Evolutionary conservation across 179 eudicot species (phyloP).

Genomic region (Carnegiea gigantea): DNA sequence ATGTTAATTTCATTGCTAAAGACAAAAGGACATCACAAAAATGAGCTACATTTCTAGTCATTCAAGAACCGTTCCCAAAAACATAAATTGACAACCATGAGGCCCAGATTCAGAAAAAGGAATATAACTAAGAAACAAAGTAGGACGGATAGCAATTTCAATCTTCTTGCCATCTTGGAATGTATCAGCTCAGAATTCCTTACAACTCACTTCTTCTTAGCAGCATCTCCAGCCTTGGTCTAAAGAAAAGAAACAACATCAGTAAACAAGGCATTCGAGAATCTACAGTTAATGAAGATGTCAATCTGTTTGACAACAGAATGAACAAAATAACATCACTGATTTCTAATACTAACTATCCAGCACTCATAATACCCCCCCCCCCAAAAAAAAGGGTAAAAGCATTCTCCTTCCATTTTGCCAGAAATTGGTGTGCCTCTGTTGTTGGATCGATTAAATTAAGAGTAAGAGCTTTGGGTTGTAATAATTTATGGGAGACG

Average conservation of each 20-base stretch:
- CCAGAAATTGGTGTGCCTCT: too few relatives aligned
- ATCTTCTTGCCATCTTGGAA: neutral
- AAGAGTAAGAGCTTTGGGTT: too few relatives aligned
- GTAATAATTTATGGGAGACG: neutral
- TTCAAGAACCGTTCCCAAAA: neutral
- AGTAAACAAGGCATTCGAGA: neutral
- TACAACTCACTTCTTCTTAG: conserved; percentile 50
- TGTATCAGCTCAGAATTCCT: neutral
- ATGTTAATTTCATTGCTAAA: neutral
- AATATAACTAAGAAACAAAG: neutral
- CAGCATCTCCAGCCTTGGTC: conserved; percentile 79
- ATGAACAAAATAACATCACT: too few relatives aligned
- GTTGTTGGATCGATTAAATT: too few relatives aligned
- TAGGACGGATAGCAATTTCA: neutral
- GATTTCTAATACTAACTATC: too few relatives aligned
- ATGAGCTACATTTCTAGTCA: neutral
- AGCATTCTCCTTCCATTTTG: neutral
- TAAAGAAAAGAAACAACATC: conserved; percentile 28
- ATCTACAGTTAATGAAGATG: too few relatives aligned
- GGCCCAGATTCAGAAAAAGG: neutral
- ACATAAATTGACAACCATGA: too few relatives aligned
- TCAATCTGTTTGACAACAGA: too few relatives aligned
- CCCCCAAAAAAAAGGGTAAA: neutral
- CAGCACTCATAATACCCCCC: neutral
- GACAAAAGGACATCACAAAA: neutral